phyloP scores from a whole-genome alignment of 345 rosid species.

The Carallia pectinifolia region DNA sequence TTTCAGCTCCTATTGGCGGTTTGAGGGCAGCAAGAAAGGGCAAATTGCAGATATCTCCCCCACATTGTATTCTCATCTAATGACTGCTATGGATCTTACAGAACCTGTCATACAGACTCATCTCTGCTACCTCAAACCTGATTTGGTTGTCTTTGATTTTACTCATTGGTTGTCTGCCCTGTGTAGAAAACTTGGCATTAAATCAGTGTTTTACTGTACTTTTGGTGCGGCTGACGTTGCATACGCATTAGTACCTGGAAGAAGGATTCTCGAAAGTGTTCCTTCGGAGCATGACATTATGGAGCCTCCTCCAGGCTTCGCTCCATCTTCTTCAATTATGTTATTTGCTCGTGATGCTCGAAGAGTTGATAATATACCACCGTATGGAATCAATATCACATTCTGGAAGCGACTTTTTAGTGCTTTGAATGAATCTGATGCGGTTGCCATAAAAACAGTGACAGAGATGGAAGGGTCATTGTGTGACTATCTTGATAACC shows the following conservation, averaged over 20 bases:
- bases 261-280: slow-evolving; percentile 7
- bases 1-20: too few relatives aligned
- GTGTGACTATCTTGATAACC: slow-evolving; percentile 24
- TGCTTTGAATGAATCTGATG: slow-evolving; percentile 26
- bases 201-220: slow-evolving; percentile 19
- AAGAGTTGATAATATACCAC: slow-evolving; percentile 1
- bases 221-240: slow-evolving; percentile 28
- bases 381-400: slow-evolving; percentile 12
- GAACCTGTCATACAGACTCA: slow-evolving; percentile 20
- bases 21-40: too few relatives aligned
- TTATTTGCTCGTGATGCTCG: slow-evolving; percentile 31
- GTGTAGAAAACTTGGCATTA: slow-evolving; percentile 12
- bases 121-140: slow-evolving; percentile 30
- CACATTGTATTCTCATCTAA: slow-evolving; percentile 12
- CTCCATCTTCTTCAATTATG: slow-evolving; percentile 29
- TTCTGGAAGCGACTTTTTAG: slow-evolving; percentile 20
- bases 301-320: slow-evolving; percentile 31
- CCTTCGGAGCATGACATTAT: slow-evolving; percentile 21
- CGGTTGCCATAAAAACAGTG: slow-evolving; percentile 26
- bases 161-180: slow-evolving; percentile 30
- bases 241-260: slow-evolving; percentile 20
- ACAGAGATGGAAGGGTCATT: slow-evolving; percentile 39
- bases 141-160: slow-evolving; percentile 33
- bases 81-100: slow-evolving; percentile 37
- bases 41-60: slow-evolving; percentile 30